A percentile compares a stretch with the other conserved stretches of the same genome.
Evolutionary conservation across 169 alveolate species (phyloP).

Genomic region (Pseudocohnilembus persalinus): DNA sequence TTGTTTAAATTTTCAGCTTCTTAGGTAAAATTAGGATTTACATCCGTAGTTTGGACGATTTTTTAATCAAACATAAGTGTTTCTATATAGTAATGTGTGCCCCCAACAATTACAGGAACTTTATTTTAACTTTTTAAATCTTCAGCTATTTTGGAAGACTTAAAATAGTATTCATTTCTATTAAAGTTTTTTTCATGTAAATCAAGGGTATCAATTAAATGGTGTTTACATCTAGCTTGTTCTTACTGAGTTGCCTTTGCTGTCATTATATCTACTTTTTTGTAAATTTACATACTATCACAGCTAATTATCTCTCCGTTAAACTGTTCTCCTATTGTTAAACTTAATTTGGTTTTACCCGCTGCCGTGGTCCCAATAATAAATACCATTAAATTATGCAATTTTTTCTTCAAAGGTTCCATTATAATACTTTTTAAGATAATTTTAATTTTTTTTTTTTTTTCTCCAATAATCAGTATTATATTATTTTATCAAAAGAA

Average conservation of each 20-base stretch:
- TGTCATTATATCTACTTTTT: slow-evolving; percentile 67
- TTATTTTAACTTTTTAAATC: slow-evolving; percentile 42
- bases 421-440: no score
- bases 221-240: slow-evolving; percentile 50
- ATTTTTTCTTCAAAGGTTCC: no score
- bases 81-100: slow-evolving; percentile 77
- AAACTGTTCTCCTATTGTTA: slow-evolving; percentile 49
- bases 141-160: slow-evolving; percentile 47
- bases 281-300: slow-evolving; percentile 63
- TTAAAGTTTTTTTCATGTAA: slow-evolving; percentile 51
- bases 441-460: no score
- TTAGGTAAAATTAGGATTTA: slow-evolving; percentile 1
- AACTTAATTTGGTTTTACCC: slow-evolving; percentile 67
- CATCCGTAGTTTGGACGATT: slow-evolving; percentile 9
- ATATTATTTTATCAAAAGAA: no score
- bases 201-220: slow-evolving; percentile 61
- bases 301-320: slow-evolving; percentile 58
- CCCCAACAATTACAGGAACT: slow-evolving; percentile 75
- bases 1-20: slow-evolving; percentile 18
- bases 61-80: slow-evolving; percentile 53
- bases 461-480: no score
- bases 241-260: slow-evolving; percentile 77
- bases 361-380: slow-evolving; percentile 69
- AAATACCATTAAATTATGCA: slow-evolving; percentile 36
- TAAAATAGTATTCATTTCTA: slow-evolving; percentile 43